A percentile compares a stretch with the other conserved stretches of the same genome.
Evolutionary conservation across 257 asterid species (phyloP).

Genomic region (Solanum verrucosum): DNA sequence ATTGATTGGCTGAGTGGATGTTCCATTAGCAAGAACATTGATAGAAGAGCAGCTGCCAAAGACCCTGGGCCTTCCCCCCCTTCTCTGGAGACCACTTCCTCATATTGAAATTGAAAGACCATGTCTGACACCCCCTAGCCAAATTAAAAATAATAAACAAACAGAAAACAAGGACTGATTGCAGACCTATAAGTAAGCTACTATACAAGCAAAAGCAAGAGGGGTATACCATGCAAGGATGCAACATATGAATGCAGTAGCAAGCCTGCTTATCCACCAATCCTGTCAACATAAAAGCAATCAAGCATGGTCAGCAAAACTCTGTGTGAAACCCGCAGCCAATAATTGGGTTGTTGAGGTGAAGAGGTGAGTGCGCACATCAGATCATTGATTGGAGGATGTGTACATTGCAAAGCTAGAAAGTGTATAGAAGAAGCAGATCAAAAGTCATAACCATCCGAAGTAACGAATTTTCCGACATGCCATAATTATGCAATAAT

Average conservation of each 20-base stretch:
- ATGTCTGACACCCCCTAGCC: background rate
- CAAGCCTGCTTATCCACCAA: background rate
- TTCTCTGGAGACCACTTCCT: background rate
- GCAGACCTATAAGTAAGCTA: background rate
- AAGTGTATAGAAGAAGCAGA: background rate
- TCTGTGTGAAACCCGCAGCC: background rate
- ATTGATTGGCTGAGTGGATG: background rate
- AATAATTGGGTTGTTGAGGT: background rate
- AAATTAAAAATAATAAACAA: background rate
- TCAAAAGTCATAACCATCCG: background rate
- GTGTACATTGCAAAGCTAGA: background rate
- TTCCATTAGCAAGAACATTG: background rate
- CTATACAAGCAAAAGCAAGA: background rate
- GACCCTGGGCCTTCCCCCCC: background rate
- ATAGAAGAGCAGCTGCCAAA: background rate
- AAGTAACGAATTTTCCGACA: background rate
- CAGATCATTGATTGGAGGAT: background rate
- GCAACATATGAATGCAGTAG: background rate
- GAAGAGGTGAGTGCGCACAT: background rate
- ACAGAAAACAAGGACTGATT: background rate
- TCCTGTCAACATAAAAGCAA: background rate
- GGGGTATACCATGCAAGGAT: background rate
- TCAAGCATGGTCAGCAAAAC: background rate
- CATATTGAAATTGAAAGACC: background rate
- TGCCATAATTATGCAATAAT: background rate